These are phyloP conservation scores for Paraconiothyrium brasiliense DNA, from an alignment of 2,329 filamentous ascomycete species.

Conservation along the genomic window DNA sequence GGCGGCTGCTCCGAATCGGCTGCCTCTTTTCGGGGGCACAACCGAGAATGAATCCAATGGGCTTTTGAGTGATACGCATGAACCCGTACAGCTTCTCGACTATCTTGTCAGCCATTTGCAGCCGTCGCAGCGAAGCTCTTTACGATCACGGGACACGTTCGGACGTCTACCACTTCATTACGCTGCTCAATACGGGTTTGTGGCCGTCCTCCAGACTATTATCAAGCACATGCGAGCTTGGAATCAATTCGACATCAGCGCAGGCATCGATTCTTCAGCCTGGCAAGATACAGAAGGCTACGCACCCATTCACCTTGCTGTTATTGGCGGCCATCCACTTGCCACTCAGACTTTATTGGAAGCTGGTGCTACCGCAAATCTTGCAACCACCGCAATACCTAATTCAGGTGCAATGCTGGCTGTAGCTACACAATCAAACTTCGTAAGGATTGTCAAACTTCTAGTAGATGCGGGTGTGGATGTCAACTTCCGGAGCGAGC, in stretches of 20 bases:
- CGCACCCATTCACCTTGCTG: conserved; percentile 89
- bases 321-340: conserved; percentile 87
- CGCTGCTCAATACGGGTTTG: conserved; percentile 92
- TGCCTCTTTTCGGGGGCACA: conserved; percentile 69
- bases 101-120: conserved; percentile 74
- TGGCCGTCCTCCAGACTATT: conserved; percentile 86
- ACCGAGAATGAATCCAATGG: conserved; percentile 71
- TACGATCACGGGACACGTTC: conserved; percentile 77
- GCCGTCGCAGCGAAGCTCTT: conserved; percentile 71
- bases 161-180: conserved; percentile 91
- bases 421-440: conserved; percentile 88
- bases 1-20: conserved; percentile 71
- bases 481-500: conserved; percentile 90
- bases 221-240: conserved; percentile 90
- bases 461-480: conserved; percentile 90
- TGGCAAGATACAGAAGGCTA: conserved; percentile 96
- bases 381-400: conserved; percentile 73
- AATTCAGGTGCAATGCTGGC: conserved; percentile 89
- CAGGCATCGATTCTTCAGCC: conserved; percentile 84
- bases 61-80: conserved; percentile 73
- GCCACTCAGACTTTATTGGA: conserved; percentile 84
- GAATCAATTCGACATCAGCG: conserved; percentile 83
- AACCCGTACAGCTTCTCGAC: conserved; percentile 74
- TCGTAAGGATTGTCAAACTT: conserved; percentile 82
- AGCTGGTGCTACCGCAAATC: conserved; percentile 78